phyloP scores from a whole-genome alignment of 1,139 yeast species.

The Wickerhamiella infanticola region DNA sequence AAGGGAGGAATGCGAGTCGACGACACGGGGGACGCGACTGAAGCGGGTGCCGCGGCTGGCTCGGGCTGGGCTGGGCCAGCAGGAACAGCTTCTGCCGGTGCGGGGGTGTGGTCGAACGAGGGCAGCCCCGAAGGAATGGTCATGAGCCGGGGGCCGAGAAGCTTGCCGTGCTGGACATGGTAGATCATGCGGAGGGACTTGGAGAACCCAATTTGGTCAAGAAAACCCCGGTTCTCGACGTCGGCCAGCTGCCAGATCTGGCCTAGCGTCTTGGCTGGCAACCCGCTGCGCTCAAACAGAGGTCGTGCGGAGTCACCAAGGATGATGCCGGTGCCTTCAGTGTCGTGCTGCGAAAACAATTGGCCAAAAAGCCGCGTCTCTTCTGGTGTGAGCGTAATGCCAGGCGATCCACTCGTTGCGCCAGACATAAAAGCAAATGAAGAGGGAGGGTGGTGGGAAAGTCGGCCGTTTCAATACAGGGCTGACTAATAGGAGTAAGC shows the following conservation, averaged over 20 bases:
- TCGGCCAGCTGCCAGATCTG: slow-evolving; percentile 94
- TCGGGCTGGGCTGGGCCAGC: slow-evolving; percentile 1
- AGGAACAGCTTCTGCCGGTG: slow-evolving; percentile 6
- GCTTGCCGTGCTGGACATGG: slow-evolving; percentile 64
- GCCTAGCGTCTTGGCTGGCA: slow-evolving; percentile 64
- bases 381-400: slow-evolving; percentile 43
- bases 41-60: not conserved
- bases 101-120: slow-evolving; percentile 22
- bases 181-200: slow-evolving; percentile 83
- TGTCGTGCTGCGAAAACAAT: slow-evolving; percentile 65
- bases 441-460: not conserved
- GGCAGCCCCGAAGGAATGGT: slow-evolving; percentile 37
- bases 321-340: slow-evolving; percentile 62
- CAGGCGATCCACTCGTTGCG: not conserved
- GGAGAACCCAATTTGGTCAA: slow-evolving; percentile 69
- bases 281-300: slow-evolving; percentile 72
- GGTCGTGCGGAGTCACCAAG: slow-evolving; percentile 86
- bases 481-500: not conserved
- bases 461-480: not conserved
- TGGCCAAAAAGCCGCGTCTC: slow-evolving; percentile 63
- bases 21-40: not conserved
- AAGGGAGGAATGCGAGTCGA: slow-evolving; percentile 41
- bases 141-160: slow-evolving; percentile 20
- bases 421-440: not conserved
- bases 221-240: slow-evolving; percentile 65